phyloP scores from a whole-genome alignment of 2,329 filamentous ascomycete genomes.

The Fusarium agapanthi region DNA sequence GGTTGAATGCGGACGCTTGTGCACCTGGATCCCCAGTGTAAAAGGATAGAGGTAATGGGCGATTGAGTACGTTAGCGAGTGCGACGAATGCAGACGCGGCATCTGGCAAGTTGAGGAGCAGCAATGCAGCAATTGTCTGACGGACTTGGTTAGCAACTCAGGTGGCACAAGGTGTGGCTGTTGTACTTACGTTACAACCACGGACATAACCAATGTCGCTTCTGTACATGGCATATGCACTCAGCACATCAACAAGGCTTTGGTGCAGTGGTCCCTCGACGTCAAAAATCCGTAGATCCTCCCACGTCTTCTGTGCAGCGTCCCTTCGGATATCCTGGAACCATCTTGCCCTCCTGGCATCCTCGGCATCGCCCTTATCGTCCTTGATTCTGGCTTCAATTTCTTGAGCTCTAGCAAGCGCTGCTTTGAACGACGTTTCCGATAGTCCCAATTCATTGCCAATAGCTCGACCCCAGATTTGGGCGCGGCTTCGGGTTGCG shows the following conservation, averaged over 20 bases:
- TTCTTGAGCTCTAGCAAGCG: conserved; percentile 71
- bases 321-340: conserved; percentile 72
- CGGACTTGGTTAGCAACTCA: conserved; percentile 28
- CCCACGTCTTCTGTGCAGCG: conserved; percentile 71
- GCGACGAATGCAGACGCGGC: conserved; percentile 73
- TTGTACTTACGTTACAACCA: conserved; percentile 73
- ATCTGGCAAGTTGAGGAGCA: conserved; percentile 75
- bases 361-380: conserved; percentile 61
- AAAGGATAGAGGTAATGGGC: conserved; percentile 78
- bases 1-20: conserved; percentile 73
- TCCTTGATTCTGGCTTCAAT: conserved; percentile 65
- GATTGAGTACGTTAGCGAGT: conserved; percentile 80
- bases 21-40: conserved; percentile 75
- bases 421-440: conserved; percentile 73
- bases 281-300: conserved; percentile 78
- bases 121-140: conserved; percentile 75
- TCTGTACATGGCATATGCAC: conserved; percentile 83
- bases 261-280: conserved; percentile 71
- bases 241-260: conserved; percentile 74
- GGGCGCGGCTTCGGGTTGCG: conserved; percentile 72
- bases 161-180: conserved; percentile 3
- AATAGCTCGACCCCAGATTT: conserved; percentile 75
- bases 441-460: conserved; percentile 78
- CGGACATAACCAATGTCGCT: conserved; percentile 81
- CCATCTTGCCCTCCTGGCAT: conserved; percentile 66